phyloP scores from a whole-genome alignment of 2,329 filamentous ascomycete species.

The Endothia cerciana region DNA sequence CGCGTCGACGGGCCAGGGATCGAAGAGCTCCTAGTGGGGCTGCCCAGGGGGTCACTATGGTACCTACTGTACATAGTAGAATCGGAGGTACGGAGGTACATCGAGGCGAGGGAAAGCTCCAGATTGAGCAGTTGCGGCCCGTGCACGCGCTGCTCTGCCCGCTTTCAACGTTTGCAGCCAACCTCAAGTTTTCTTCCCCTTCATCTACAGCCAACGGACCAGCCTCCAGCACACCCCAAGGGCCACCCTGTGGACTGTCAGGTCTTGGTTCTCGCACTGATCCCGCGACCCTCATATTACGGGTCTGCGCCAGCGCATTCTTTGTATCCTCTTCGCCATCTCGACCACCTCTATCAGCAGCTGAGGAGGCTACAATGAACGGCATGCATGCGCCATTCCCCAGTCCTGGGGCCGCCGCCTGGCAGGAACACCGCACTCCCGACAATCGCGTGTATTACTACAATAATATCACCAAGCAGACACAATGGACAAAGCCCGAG shows the following conservation, averaged over 20 bases:
- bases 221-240: background rate
- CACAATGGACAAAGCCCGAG: slow-evolving; percentile 92
- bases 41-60: background rate
- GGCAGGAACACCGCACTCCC: slow-evolving; percentile 80
- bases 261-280: background rate
- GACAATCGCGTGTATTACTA: slow-evolving; percentile 92
- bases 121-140: background rate
- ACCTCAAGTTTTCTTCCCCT: background rate
- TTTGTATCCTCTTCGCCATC: background rate
- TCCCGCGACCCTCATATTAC: background rate
- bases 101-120: background rate
- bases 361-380: slow-evolving; percentile 55
- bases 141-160: slow-evolving; percentile 10
- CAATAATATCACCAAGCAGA: slow-evolving; percentile 82
- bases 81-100: background rate
- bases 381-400: slow-evolving; percentile 50
- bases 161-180: slow-evolving; percentile 10
- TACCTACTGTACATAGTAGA: background rate
- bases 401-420: slow-evolving; percentile 48
- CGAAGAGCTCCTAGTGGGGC: slow-evolving; percentile 10
- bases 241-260: background rate
- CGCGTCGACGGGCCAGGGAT: slow-evolving; percentile 7
- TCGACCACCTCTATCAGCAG: background rate
- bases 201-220: background rate
- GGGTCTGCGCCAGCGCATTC: background rate